These are phyloP conservation scores for Populus simonii DNA, from an alignment of 345 rosid genomes.

Conservation along the genomic window DNA sequence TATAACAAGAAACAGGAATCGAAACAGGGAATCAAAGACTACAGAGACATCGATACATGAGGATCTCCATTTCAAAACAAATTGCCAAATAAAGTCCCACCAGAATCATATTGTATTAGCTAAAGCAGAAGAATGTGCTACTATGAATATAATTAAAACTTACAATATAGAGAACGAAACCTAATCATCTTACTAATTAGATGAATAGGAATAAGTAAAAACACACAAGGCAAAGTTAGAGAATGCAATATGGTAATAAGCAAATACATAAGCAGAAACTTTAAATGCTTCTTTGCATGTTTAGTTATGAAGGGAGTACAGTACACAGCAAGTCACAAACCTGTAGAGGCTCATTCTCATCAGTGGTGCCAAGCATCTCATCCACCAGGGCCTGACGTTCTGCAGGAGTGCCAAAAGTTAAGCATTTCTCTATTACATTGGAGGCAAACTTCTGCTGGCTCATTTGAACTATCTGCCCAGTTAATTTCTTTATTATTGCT, in stretches of 20 bases:
- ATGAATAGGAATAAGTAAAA: background rate
- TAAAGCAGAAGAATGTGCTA: background rate
- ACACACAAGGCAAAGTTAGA: background rate
- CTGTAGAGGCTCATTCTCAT: conserved; percentile 99
- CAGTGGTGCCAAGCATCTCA: conserved; percentile 98
- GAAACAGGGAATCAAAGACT: background rate
- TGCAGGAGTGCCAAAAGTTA: conserved; percentile 67
- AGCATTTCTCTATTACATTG: conserved; percentile 88
- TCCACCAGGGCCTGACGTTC: conserved; percentile 76
- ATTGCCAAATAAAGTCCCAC: background rate
- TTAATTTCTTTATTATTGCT: conserved; percentile 61
- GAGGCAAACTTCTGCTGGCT: conserved; percentile 99
- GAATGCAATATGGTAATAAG: background rate
- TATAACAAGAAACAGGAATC: conserved; percentile 4
- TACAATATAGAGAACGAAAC: background rate
- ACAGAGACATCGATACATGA: background rate
- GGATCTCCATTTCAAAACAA: background rate
- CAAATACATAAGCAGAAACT: background rate
- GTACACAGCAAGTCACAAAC: conserved; percentile 29
- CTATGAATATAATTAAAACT: background rate
- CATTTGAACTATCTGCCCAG: conserved; percentile 91
- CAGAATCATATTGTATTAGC: background rate
- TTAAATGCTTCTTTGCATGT: background rate
- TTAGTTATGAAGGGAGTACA: background rate
- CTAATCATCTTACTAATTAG: background rate